A percentile compares a stretch with the other conserved stretches of the same genome.
Conservation (phyloP, 2,329 filamentous ascomycete genomes). For the Aspergillus piperis region DNA sequence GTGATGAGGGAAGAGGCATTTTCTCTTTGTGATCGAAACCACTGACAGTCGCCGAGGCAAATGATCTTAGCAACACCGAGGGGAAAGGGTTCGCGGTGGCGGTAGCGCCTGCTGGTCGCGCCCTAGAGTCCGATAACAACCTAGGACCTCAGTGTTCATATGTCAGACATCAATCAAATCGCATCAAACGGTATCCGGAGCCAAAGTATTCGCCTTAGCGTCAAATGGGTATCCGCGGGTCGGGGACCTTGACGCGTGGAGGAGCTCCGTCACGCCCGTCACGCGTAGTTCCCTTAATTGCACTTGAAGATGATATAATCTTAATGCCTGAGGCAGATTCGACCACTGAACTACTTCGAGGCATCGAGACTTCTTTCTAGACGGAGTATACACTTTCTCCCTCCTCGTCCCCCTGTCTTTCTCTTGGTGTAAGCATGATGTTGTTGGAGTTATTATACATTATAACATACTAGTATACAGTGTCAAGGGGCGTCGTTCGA, state of each 20-base stretch:
- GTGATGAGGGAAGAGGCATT: conserved; percentile 40
- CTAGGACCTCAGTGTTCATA: not conserved
- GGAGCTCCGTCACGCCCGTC: conserved; percentile 23
- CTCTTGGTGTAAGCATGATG: not conserved
- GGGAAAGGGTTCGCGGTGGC: not conserved
- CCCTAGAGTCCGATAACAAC: not conserved
- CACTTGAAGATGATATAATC: conserved; percentile 1
- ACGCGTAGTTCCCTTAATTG: conserved; percentile 2
- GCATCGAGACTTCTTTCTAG: not conserved
- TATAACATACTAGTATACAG: not conserved
- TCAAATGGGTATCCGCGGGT: conserved; percentile 18
- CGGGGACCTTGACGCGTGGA: conserved; percentile 37
- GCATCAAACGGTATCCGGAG: not conserved
- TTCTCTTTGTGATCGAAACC: conserved; percentile 2
- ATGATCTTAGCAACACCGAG: not conserved
- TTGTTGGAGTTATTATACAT: not conserved
- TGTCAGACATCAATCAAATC: conserved; percentile 1
- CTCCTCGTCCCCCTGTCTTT: not conserved
- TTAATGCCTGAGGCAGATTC: not conserved
- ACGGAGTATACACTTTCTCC: not conserved
- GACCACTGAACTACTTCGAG: not conserved
- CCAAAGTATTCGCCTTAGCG: not conserved
- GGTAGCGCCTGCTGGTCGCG: not conserved
- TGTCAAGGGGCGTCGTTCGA: not conserved
- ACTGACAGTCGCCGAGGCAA: not conserved